A percentile compares a stretch with the other conserved stretches of the same genome.
These are phyloP conservation scores for Aulographum hederae DNA, from an alignment of 2,329 filamentous ascomycete species.

Conservation along the genomic window DNA sequence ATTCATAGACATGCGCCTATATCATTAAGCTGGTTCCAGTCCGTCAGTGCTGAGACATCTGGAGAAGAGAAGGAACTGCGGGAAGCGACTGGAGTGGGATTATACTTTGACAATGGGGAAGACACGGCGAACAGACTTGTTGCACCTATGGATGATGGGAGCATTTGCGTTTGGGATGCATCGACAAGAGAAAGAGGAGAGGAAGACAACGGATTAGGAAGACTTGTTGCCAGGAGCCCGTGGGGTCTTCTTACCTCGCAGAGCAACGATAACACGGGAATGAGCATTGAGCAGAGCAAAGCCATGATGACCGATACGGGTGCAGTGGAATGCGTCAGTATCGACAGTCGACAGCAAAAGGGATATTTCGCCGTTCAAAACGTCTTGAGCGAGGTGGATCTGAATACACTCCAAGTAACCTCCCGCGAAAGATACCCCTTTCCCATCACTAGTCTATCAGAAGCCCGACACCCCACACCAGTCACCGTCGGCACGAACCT, in stretches of 20 bases:
- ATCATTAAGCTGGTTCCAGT: slow-evolving; percentile 58
- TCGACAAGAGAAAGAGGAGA: slow-evolving; percentile 4
- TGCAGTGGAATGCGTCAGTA: slow-evolving; percentile 66
- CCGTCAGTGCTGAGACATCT: slow-evolving; percentile 27
- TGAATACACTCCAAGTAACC: slow-evolving; percentile 51
- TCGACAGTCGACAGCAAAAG: slow-evolving; percentile 47
- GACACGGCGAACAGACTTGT: slow-evolving; percentile 44
- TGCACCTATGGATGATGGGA: slow-evolving; percentile 69
- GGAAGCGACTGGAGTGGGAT: slow-evolving; percentile 47
- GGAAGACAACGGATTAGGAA: slow-evolving; percentile 28
- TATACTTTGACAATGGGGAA: slow-evolving; percentile 38
- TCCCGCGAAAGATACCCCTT: slow-evolving; percentile 58
- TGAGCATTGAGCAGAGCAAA: slow-evolving; percentile 21
- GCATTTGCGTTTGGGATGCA: slow-evolving; percentile 66
- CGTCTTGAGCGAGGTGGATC: slow-evolving; percentile 63
- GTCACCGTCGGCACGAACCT: slow-evolving; percentile 70
- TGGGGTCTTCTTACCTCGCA: slow-evolving; percentile 47
- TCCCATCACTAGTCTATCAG: slow-evolving; percentile 68
- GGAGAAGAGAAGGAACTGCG: slow-evolving; percentile 15
- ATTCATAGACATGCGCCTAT: slow-evolving; percentile 63
- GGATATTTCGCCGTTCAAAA: slow-evolving; percentile 70
- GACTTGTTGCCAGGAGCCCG: slow-evolving; percentile 45
- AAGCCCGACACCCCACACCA: slow-evolving; percentile 45
- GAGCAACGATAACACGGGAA: slow-evolving; percentile 23
- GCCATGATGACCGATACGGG: slow-evolving; percentile 50